Conservation (phyloP, 169 alveolate species). For the Plasmodium fragile region DNA sequence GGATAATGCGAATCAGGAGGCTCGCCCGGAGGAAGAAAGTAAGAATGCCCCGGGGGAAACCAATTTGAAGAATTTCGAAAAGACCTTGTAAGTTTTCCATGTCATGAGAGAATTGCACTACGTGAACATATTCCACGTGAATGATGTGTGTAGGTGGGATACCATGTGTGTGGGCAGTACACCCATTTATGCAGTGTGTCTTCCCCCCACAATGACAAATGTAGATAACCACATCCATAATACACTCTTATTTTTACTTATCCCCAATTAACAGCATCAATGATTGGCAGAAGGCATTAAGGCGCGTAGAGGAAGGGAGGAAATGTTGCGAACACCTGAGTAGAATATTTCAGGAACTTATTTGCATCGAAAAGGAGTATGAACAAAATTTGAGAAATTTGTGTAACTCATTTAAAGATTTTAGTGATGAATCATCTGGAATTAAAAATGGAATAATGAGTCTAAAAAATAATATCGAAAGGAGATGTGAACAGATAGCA, state of each 20-base stretch:
- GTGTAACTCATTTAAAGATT: constrained; percentile 22
- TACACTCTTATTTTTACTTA: neutral
- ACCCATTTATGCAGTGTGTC: no score
- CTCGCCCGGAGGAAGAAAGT: neutral
- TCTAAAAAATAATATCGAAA: constrained; percentile 53
- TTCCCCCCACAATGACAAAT: neutral
- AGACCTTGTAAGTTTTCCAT: constrained; percentile 25
- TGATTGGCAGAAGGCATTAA: constrained; percentile 54
- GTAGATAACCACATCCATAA: neutral
- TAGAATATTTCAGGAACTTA: constrained; percentile 13
- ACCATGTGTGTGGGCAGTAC: no score
- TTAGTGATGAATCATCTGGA: constrained; percentile 55
- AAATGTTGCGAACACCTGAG: constrained; percentile 35
- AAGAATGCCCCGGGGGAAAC: constrained; percentile 9
- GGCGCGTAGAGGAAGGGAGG: constrained; percentile 69
- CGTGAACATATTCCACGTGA: neutral
- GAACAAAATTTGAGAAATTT: constrained; percentile 30
- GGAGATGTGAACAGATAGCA: constrained; percentile 66
- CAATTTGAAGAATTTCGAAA: constrained; percentile 29
- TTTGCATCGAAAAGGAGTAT: constrained; percentile 59
- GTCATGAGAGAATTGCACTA: neutral
- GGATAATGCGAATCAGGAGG: constrained; percentile 14
- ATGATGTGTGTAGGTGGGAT: neutral
- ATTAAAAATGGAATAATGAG: constrained; percentile 39
- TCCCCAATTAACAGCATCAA: constrained; percentile 6